Percentiles rank a stretch among this genome's conserved stretches.
Conservation (phyloP, 2,329 filamentous ascomycete species). For the Teratosphaeria gauchensis region DNA sequence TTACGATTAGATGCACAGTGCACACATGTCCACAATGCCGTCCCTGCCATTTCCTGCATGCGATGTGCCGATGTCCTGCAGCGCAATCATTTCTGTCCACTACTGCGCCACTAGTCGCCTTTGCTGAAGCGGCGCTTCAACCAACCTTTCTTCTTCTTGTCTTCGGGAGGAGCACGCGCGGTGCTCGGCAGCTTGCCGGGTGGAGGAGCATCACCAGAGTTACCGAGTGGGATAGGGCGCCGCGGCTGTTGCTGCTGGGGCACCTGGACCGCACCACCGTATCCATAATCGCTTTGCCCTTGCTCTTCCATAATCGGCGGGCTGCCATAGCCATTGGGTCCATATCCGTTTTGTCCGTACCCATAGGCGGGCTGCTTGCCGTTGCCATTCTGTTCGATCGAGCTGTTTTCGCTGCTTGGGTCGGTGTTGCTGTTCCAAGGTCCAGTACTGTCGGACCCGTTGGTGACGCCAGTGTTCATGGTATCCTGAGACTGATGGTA, state of each 20-base stretch:
- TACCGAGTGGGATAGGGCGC: conserved; percentile 22
- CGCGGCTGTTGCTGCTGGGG: conserved; percentile 11
- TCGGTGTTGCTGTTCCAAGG: conserved; percentile 74
- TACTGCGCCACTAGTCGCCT: conserved; percentile 5
- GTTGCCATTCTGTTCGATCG: conserved; percentile 55
- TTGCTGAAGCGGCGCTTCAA: conserved; percentile 74
- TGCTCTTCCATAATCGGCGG: conserved; percentile 8
- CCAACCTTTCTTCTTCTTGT: conserved; percentile 88
- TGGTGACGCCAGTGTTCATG: conserved; percentile 66
- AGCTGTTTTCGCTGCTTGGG: conserved; percentile 89
- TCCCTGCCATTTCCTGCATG: background rate
- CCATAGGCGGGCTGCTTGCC: conserved; percentile 18
- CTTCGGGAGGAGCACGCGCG: conserved; percentile 42
- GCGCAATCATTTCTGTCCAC: background rate
- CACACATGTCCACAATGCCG: background rate
- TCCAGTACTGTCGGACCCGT: conserved; percentile 60
- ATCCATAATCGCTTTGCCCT: conserved; percentile 1
- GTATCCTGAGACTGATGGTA: conserved; percentile 82
- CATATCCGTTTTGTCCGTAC: conserved; percentile 19
- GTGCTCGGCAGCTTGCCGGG: conserved; percentile 15
- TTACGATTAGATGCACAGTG: background rate
- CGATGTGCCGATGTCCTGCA: background rate
- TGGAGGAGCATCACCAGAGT: conserved; percentile 8
- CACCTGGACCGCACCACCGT: conserved; percentile 6
- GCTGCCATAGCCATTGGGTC: conserved; percentile 24